Evolutionary conservation across 169 alveolate species (phyloP), one percentile per base, ranked within the genome.

Genomic region (Fabrea salina): DNA sequence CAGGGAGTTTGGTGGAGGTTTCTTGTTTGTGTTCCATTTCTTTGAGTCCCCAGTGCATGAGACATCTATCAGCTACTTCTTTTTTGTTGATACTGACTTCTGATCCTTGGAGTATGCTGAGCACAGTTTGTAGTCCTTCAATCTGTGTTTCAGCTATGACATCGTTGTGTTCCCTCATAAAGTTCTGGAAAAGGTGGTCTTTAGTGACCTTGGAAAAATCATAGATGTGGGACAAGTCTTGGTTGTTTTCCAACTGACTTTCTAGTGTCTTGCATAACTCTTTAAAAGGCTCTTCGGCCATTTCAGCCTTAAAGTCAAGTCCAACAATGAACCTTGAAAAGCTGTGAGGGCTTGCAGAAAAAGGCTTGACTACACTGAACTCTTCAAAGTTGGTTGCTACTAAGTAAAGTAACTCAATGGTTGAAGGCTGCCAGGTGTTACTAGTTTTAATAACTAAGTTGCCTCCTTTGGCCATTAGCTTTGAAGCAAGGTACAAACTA

Each of bases 51-150:
- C 74, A 61, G n/a, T 27, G 8, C 32, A 61, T 30, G 2, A 61
- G 25, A 51, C 74, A 61, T 4, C 32, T 61, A n/a, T 61, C 74
- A 61, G 51, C 44, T 16, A 61, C 49, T 32, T 61, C 74, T n/a
- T 61, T 30, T 61, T 61, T 61, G 3, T 61, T 35, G 13, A 61
- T 61, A 2, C 39, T 37, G 7, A 33, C 25, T 61, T 30, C 25
- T 27, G 16, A 16, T 19, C 37, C 37, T 27, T 61, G 16, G 37
- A 61, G 16, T 2, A 61, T 35, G 8, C 25, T 51, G 11, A 61
- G 25, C 7, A 61, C 13, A 13, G 54, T 61, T 4, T 27, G 41
- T 33, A 61, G 25, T 30, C 54, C 41, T 13, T 16, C 1, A 33
- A 61, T 5, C 25, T 61, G 74, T 1, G 41, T 16, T 27, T 37